Conservation (phyloP, 495 filamentous ascomycete species). For the Podospora australis region DNA sequence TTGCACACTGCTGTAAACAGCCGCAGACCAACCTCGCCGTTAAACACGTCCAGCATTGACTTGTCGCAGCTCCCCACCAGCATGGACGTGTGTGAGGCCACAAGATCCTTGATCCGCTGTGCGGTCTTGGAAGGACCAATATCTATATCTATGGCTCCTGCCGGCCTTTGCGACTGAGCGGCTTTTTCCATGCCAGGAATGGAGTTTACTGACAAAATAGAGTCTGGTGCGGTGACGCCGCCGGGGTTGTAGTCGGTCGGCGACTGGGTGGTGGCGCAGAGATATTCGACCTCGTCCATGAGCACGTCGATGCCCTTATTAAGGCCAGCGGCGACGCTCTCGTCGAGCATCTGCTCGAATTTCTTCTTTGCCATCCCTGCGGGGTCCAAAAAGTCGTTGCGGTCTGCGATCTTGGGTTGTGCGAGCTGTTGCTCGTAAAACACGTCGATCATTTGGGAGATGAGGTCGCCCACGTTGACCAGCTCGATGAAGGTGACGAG, state of each 20-base stretch:
- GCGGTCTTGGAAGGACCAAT: slow-evolving; percentile 79
- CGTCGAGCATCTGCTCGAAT: slow-evolving; percentile 98
- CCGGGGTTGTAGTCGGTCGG: slow-evolving; percentile 85
- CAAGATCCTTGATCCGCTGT: slow-evolving; percentile 69
- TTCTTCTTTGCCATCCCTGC: slow-evolving; percentile 92
- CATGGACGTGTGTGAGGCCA: slow-evolving; percentile 84
- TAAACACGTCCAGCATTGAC: slow-evolving; percentile 96
- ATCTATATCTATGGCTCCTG: slow-evolving; percentile 42
- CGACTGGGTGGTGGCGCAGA: slow-evolving; percentile 81
- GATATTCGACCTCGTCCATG: slow-evolving; percentile 96
- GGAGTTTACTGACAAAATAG: slow-evolving; percentile 10
- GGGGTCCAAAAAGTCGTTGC: slow-evolving; percentile 89
- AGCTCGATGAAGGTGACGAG: slow-evolving; percentile 94
- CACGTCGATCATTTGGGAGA: slow-evolving; percentile 98
- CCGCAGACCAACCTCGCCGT: slow-evolving; percentile 91
- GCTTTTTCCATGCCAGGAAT: slow-evolving; percentile 8
- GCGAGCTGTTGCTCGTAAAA: slow-evolving; percentile 96
- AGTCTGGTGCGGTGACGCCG: slow-evolving; percentile 33
- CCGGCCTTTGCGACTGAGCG: not conserved
- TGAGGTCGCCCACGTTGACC: slow-evolving; percentile 96
- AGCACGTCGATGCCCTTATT: slow-evolving; percentile 97
- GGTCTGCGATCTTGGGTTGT: slow-evolving; percentile 72
- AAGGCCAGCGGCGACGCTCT: slow-evolving; percentile 88
- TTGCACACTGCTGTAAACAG: slow-evolving; percentile 89
- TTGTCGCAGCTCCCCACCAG: slow-evolving; percentile 91